These are phyloP conservation scores for Brassica carinata DNA, from an alignment of 345 rosid genomes.

Conservation along the genomic window DNA sequence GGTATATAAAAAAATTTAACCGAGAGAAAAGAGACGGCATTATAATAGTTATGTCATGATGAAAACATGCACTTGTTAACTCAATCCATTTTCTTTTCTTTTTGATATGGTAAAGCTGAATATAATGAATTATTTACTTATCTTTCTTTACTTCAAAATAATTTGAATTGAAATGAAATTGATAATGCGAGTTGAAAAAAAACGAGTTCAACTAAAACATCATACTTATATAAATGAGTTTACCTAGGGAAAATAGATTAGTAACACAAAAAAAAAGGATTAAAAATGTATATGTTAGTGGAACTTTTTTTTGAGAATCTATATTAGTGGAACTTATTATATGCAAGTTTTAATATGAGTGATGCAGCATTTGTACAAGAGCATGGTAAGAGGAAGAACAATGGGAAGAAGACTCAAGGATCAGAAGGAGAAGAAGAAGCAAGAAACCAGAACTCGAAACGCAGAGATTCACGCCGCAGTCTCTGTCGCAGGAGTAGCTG, in stretches of 20 bases:
- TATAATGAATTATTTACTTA: no score
- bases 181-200: no score
- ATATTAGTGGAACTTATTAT: no score
- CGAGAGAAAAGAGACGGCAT: conserved; percentile 24
- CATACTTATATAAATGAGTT: no score
- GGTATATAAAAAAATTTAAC: conserved; percentile 2
- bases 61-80: conserved; percentile 22
- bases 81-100: conserved; percentile 1
- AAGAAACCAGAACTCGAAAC: conserved; percentile 74
- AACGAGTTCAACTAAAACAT: no score
- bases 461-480: conserved; percentile 90
- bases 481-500: conserved; percentile 94
- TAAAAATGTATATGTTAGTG: no score
- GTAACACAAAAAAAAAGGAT: no score
- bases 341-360: conserved; percentile 1
- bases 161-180: not conserved
- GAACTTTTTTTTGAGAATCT: no score
- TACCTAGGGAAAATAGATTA: no score
- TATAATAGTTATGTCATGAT: conserved; percentile 29
- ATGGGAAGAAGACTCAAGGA: conserved; percentile 90
- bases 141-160: not conserved
- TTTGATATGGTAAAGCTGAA: not conserved
- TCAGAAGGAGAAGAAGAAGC: conserved; percentile 90
- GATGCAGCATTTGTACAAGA: conserved; percentile 67
- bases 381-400: conserved; percentile 68